Evolutionary conservation across 192 early-diverging fungal genomes (phyloP).

Genomic region (Coemansia sp.): DNA sequence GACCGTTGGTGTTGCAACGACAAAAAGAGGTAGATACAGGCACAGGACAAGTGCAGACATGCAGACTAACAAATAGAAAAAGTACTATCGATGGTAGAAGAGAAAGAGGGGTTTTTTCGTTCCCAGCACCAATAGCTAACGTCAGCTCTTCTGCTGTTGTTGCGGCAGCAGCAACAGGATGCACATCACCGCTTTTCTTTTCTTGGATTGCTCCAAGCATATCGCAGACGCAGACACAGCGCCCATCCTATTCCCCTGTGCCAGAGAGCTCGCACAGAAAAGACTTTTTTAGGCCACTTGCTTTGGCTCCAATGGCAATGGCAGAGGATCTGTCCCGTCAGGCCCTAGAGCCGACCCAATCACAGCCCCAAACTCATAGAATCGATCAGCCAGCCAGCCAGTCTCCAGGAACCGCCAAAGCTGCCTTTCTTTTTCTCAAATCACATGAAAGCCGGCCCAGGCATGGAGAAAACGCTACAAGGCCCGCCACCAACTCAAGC

Average conservation of each 20-base stretch:
- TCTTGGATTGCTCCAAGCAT: too few species aligned
- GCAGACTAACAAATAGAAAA: neutral
- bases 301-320: too few species aligned
- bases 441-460: neutral
- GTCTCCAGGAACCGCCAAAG: neutral
- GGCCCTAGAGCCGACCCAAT: too few species aligned
- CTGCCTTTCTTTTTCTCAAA: neutral
- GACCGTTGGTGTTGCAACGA: neutral
- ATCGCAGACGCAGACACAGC: too few species aligned
- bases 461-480: neutral
- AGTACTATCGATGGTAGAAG: constrained; percentile 1
- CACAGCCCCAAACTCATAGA: too few species aligned
- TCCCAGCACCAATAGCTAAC: neutral
- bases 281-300: too few species aligned
- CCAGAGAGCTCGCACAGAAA: too few species aligned
- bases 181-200: neutral
- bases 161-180: too few species aligned
- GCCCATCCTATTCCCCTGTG: too few species aligned
- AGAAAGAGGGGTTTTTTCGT: neutral
- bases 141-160: neutral
- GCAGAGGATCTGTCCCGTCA: too few species aligned
- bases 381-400: too few species aligned
- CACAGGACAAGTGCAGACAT: neutral
- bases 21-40: neutral
- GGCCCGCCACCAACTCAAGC: neutral